phyloP scores from a whole-genome alignment of 2,329 filamentous ascomycete genomes.

The Colletotrichum salicis region DNA sequence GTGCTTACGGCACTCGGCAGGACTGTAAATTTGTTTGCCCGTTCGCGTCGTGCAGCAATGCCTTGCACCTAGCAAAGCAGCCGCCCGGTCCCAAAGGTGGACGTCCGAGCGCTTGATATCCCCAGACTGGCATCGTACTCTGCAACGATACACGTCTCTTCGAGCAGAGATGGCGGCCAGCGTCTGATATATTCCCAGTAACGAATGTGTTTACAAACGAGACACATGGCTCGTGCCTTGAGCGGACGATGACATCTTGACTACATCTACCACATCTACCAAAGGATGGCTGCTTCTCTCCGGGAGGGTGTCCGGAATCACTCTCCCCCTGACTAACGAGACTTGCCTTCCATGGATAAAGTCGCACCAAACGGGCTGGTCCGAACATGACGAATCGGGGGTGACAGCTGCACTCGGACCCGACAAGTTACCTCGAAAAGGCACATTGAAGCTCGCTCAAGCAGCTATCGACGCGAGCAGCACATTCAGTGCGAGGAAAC shows the following conservation, averaged over 20 bases:
- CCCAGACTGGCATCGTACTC: background rate
- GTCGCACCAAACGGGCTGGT: background rate
- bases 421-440: background rate
- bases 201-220: too few relatives aligned
- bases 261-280: background rate
- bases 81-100: background rate
- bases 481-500: constrained; percentile 11
- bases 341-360: background rate
- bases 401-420: background rate
- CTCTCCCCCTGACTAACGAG: too few relatives aligned
- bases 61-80: background rate
- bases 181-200: background rate
- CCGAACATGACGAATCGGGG: constrained; percentile 11
- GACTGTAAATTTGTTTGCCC: background rate
- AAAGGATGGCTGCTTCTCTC: background rate
- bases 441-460: background rate
- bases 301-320: background rate
- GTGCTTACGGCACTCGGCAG: background rate
- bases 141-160: background rate
- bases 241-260: background rate
- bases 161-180: background rate
- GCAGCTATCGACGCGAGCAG: background rate
- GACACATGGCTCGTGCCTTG: background rate
- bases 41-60: too few relatives aligned
- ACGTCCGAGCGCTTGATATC: background rate